These are phyloP conservation scores for Prunella vulgaris DNA, from an alignment of 257 asterid species.

Conservation along the genomic window DNA sequence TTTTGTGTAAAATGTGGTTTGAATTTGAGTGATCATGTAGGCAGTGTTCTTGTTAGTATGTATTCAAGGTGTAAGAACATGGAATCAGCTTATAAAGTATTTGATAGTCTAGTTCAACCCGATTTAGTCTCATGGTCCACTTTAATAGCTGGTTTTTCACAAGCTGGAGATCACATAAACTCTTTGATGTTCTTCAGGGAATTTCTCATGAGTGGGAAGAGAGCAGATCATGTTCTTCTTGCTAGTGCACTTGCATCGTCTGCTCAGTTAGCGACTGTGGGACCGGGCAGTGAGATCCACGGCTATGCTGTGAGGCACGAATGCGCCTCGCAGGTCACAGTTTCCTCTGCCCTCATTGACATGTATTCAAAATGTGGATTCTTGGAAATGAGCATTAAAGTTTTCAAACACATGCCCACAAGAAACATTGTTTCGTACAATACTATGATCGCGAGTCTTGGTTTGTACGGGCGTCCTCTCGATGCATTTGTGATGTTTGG, in stretches of 20 bases:
- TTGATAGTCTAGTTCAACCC: slow-evolving; percentile 37
- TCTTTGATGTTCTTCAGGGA: slow-evolving; percentile 51
- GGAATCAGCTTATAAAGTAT: slow-evolving; percentile 46
- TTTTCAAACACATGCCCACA: slow-evolving; percentile 46
- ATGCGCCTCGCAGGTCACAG: slow-evolving; percentile 30
- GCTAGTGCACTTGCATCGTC: slow-evolving; percentile 54
- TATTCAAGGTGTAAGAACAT: slow-evolving; percentile 48
- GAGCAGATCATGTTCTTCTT: slow-evolving; percentile 45
- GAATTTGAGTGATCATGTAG: slow-evolving; percentile 51
- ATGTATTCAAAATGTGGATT: slow-evolving; percentile 92
- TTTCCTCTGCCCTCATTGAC: slow-evolving; percentile 76
- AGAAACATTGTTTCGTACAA: slow-evolving; percentile 57
- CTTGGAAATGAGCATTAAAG: slow-evolving; percentile 49
- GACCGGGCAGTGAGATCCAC: slow-evolving; percentile 71
- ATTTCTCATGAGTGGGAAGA: slow-evolving; percentile 33
- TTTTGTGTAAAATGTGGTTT: slow-evolving; percentile 51
- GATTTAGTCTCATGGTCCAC: slow-evolving; percentile 88
- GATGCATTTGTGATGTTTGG: slow-evolving; percentile 55
- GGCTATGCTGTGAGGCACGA: slow-evolving; percentile 59
- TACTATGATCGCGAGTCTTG: slow-evolving; percentile 54
- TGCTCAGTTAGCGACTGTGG: slow-evolving; percentile 41
- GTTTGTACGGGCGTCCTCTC: slow-evolving; percentile 52
- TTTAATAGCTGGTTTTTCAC: slow-evolving; percentile 56
- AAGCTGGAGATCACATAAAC: slow-evolving; percentile 32
- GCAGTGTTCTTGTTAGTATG: slow-evolving; percentile 58